These are phyloP conservation scores for Trichoderma virens DNA, from an alignment of 495 filamentous ascomycete species.

Conservation along the genomic window DNA sequence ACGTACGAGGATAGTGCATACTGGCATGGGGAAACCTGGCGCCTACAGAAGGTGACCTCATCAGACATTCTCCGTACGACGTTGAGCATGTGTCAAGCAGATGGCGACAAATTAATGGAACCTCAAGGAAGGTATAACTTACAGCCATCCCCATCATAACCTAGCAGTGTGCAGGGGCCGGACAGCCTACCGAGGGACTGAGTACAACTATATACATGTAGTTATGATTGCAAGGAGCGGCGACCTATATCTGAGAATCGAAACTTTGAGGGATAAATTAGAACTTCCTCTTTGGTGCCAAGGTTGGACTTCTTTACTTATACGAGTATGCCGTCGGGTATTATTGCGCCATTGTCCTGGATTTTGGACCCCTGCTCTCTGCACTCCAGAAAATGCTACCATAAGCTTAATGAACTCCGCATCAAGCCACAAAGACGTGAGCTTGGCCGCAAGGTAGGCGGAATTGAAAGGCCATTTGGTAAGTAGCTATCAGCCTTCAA, in stretches of 20 bases:
- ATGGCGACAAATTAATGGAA: background rate
- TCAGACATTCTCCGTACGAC: background rate
- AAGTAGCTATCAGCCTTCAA: background rate
- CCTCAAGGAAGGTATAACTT: background rate
- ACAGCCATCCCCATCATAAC: background rate
- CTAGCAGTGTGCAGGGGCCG: too few relatives aligned
- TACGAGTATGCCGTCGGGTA: conserved; percentile 7
- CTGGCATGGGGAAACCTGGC: background rate
- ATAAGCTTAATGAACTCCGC: conserved; percentile 3
- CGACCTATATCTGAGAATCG: too few relatives aligned
- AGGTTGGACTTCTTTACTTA: too few relatives aligned
- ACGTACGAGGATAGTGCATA: background rate
- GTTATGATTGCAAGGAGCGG: too few relatives aligned
- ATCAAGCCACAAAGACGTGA: background rate
- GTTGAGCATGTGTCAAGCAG: background rate
- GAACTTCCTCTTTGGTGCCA: too few relatives aligned
- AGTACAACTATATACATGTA: too few relatives aligned
- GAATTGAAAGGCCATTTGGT: too few relatives aligned
- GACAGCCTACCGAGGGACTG: too few relatives aligned
- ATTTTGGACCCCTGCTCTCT: background rate
- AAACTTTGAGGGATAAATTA: too few relatives aligned
- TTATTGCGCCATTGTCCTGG: background rate
- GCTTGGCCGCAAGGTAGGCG: too few relatives aligned
- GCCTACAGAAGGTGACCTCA: background rate
- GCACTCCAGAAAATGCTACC: conserved; percentile 5